Evolutionary conservation across 2,329 filamentous ascomycete species (phyloP), one percentile per base, ranked within the genome.

Genomic region (Lachnellula hyalina): DNA sequence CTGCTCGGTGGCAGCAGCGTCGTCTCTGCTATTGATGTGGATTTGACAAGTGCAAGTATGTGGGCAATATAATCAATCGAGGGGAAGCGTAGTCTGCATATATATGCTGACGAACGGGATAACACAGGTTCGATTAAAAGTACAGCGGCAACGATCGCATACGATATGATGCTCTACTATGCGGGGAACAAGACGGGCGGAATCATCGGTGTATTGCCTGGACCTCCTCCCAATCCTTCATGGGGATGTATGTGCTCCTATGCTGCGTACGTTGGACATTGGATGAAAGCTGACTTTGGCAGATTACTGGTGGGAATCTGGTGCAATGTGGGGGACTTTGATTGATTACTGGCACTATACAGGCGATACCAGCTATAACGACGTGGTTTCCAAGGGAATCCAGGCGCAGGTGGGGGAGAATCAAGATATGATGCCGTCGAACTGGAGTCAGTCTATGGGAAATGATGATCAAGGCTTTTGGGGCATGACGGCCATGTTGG

Each of bases 401-500:
- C 71, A 82, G 64, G 79, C 76, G 65, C 83, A 86, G 68, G 77
- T 79, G 50, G 83, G 82, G 44, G 70, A 73, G 11, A 71, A 81
- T 63, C 67, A 76, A 40, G 76, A 84, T 63, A 85, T 79, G 69
- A 83, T 84, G 74, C 81, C 83, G 2, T 63, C 70, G 8, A 77
- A 77, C 57, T 69, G 68, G 65, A 65, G 64, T 14, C 63, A 67
- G 52, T 65, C 63, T n/a, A 67, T 70, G 64, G 68, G 68, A 11
- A 70, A 70, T 48, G 68, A 70, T 58, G 68, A 70, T 63, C 68
- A 70, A 59, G 68, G 87, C 5, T 93, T 94, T 72, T 95, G 90
- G 90, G 88, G 82, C n/a, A 80, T 94, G 75, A 83, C 89, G 1
- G 87, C 86, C 57, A 87, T 95, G 77, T 80, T 82, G 9, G 90